Base-by-base conservation (phyloP, 148 eudicot genomes). In the Amaranthus hypochondriacus region DNA sequence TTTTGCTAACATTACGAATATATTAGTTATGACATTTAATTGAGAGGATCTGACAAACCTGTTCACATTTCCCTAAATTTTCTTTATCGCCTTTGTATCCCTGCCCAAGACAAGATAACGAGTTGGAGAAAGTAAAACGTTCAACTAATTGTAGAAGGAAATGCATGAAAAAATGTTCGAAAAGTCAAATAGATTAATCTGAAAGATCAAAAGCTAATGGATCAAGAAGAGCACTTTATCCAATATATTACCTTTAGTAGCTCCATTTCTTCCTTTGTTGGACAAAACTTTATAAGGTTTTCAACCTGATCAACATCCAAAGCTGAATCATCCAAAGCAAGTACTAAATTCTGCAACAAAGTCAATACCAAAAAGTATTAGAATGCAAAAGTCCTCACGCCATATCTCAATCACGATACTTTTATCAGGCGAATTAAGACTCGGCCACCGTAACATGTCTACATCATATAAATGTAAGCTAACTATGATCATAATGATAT, bases 251-350 rank as follows among this genome's bases (percentile, higher is more conserved):
- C 99, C 97, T 95, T 92, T 18, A 95, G 86, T 62, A 82, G 73
- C 56, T 92, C 97, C 90, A 90, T 92, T 84, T 95, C 99, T 79
- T 95, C 99, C 86, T 95, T 95, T 5, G 99, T 89, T 74, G 99
- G 99, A 78, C 92, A 90, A 76, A 95, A 95, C 74, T 90, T 95
- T 78, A 92, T 87, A 49, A 95, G 97, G 81, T 95, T 95, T 53
- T 95, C 99, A 76, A 95, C 94, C 80, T 90, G 97, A 80, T 95
- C 99, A 73, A 75, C 84, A 80, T 92, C 97, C 75, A 95, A 80
- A 55, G 88, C 91, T n/a, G 97, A 83, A 74, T 95, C 99, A 73
- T 95, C 99, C 89, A 95, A 90, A 18, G 88, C 80, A 79, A 95
- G 97, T 50, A 95, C 92, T 70, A 88, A 86, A 68, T 63, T 85